A percentile compares a stretch with the other conserved stretches of the same genome.
Evolutionary conservation across 495 filamentous ascomycete genomes (phyloP).

Genomic region (Podospora australis): DNA sequence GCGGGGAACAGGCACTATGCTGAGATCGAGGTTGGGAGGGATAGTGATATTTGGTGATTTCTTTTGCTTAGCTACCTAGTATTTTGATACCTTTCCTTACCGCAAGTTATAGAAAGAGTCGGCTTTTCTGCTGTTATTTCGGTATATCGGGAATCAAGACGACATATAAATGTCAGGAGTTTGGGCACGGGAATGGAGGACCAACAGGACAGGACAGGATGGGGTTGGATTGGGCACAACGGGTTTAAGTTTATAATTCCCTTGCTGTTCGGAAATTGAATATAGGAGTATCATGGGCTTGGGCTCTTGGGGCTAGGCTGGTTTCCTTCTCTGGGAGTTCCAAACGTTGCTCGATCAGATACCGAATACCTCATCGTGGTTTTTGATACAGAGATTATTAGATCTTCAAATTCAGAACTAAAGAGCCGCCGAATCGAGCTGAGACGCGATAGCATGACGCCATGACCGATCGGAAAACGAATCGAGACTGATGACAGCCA

Average conservation of each 20-base stretch:
- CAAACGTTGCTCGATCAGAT: no score
- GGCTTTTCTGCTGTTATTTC: background rate
- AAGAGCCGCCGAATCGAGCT: no score
- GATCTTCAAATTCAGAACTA: background rate
- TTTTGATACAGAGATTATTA: background rate
- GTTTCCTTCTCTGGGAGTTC: background rate
- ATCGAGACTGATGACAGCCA: no score
- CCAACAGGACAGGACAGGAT: background rate
- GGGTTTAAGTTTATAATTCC: background rate
- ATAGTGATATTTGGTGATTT: slow-evolving; percentile 23
- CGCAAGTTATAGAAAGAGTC: background rate
- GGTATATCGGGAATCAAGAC: no score
- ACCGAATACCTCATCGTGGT: background rate
- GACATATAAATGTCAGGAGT: background rate
- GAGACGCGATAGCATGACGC: no score
- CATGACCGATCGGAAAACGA: no score
- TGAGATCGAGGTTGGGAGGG: slow-evolving; percentile 23
- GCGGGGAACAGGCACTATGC: slow-evolving; percentile 15
- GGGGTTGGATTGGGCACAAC: background rate
- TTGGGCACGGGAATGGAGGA: background rate
- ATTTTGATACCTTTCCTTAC: background rate
- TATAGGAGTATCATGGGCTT: background rate
- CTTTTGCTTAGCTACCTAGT: background rate
- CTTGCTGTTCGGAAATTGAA: no score
- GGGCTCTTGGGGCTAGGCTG: background rate